Evolutionary conservation across 2,329 filamentous ascomycete genomes (phyloP).

Genomic region (Fusarium tjaetaba): DNA sequence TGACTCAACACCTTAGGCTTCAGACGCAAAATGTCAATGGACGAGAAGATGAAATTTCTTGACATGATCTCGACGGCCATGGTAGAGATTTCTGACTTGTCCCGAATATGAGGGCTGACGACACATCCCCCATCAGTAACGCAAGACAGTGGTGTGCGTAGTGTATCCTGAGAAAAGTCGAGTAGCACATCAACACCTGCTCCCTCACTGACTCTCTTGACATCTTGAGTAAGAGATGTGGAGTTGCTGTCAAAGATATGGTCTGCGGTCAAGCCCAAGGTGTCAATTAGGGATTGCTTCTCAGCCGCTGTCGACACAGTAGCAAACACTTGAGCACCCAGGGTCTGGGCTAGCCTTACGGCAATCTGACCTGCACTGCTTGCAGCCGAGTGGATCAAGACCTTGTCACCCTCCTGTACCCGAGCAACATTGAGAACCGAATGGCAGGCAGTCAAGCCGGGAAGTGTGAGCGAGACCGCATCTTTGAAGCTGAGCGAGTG

Average conservation of each 20-base stretch:
- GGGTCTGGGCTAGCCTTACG: fast-evolving
- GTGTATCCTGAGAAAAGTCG: fast-evolving
- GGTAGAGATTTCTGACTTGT: fast-evolving
- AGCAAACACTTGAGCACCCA: fast-evolving
- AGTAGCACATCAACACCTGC: not conserved
- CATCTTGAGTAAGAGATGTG: fast-evolving
- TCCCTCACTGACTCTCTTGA: not conserved
- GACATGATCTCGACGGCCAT: fast-evolving
- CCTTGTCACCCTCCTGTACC: not conserved
- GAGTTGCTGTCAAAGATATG: not conserved
- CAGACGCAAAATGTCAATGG: not conserved
- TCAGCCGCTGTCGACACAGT: not conserved
- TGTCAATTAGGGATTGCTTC: not conserved
- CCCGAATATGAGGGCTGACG: fast-evolving
- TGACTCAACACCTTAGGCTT: not conserved
- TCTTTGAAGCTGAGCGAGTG: not conserved
- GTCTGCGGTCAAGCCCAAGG: fast-evolving
- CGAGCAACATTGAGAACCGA: not conserved
- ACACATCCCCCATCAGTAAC: fast-evolving
- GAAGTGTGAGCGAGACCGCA: fast-evolving
- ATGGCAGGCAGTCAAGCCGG: not conserved
- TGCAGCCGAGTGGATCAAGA: not conserved
- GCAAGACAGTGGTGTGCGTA: not conserved
- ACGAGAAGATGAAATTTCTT: not conserved
- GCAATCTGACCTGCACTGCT: not conserved